A percentile compares a stretch with the other conserved stretches of the same genome.
Evolutionary conservation across 2,329 filamentous ascomycete species (phyloP).

Genomic region (Dactylellina parvicollis): DNA sequence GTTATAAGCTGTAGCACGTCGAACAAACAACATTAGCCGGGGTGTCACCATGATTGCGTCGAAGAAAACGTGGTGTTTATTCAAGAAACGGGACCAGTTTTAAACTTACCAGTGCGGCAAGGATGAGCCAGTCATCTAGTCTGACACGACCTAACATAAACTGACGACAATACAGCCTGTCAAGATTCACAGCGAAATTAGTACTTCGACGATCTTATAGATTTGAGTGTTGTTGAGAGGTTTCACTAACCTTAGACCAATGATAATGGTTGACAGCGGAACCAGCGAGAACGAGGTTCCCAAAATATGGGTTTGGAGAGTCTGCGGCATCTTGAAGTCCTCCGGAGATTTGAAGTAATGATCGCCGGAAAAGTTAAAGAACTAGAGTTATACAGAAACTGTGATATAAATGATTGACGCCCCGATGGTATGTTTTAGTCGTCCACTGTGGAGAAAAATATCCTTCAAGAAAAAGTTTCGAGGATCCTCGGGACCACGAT

Average conservation of each 20-base stretch:
- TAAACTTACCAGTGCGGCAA: slow-evolving; percentile 56
- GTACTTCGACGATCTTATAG: slow-evolving; percentile 46
- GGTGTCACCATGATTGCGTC: neutral
- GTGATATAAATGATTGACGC: slow-evolving; percentile 53
- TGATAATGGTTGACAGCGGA: slow-evolving; percentile 56
- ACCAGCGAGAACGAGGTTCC: slow-evolving; percentile 56
- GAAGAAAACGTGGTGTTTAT: neutral
- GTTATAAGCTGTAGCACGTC: slow-evolving; percentile 52
- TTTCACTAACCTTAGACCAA: slow-evolving; percentile 56
- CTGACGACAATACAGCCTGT: slow-evolving; percentile 57
- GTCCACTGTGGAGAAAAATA: slow-evolving; percentile 45
- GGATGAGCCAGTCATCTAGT: slow-evolving; percentile 61
- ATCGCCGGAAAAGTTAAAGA: slow-evolving; percentile 45
- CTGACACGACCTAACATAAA: slow-evolving; percentile 55
- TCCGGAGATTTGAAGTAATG: slow-evolving; percentile 38
- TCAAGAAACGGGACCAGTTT: neutral
- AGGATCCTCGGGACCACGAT: slow-evolving; percentile 40
- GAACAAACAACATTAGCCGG: slow-evolving; percentile 21
- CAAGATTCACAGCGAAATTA: slow-evolving; percentile 15
- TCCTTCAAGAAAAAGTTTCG: slow-evolving; percentile 40
- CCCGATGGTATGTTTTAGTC: slow-evolving; percentile 49
- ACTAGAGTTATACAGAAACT: slow-evolving; percentile 41
- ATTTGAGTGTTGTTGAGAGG: slow-evolving; percentile 21
- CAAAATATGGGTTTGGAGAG: slow-evolving; percentile 42
- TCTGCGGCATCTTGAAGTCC: slow-evolving; percentile 25